Evolutionary conservation across 202 grass and related monocot species (phyloP).

Genomic region (Panicum hallii): DNA sequence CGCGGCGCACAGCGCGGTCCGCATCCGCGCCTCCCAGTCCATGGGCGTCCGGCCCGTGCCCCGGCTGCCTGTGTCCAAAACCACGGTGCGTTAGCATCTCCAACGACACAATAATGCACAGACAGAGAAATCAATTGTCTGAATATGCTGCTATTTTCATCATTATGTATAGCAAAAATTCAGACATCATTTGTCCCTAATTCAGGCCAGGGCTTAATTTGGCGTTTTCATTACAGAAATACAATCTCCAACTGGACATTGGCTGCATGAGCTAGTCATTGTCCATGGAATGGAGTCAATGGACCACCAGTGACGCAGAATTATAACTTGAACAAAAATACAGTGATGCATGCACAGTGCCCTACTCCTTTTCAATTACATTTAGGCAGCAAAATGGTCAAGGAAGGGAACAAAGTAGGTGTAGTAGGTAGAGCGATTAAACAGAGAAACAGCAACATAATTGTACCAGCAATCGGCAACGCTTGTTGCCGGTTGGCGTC

Average conservation of each 20-base stretch:
- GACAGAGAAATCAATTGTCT: background rate
- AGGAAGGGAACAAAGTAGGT: background rate
- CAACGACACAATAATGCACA: background rate
- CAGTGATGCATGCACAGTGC: slow-evolving; percentile 1
- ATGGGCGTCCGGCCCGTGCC: slow-evolving; percentile 66
- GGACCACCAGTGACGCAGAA: background rate
- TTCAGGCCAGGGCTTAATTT: background rate
- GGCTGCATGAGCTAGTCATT: background rate
- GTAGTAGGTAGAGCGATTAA: background rate
- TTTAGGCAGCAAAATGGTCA: slow-evolving; percentile 1
- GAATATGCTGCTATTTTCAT: background rate
- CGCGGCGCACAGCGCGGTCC: slow-evolving; percentile 62
- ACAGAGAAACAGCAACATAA: background rate
- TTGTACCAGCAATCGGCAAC: background rate
- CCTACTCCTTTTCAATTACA: background rate
- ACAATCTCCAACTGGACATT: background rate
- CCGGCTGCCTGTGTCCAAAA: slow-evolving; percentile 57
- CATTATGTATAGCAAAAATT: background rate
- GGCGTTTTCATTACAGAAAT: background rate
- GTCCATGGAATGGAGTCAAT: background rate
- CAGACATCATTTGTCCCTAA: background rate
- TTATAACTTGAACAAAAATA: background rate
- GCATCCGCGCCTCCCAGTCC: slow-evolving; percentile 82
- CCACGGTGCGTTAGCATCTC: background rate
- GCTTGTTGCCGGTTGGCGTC: background rate